These are phyloP conservation scores for Leccinum insolens DNA, from an alignment of 1,284 basidiomycete species.

Conservation along the genomic window DNA sequence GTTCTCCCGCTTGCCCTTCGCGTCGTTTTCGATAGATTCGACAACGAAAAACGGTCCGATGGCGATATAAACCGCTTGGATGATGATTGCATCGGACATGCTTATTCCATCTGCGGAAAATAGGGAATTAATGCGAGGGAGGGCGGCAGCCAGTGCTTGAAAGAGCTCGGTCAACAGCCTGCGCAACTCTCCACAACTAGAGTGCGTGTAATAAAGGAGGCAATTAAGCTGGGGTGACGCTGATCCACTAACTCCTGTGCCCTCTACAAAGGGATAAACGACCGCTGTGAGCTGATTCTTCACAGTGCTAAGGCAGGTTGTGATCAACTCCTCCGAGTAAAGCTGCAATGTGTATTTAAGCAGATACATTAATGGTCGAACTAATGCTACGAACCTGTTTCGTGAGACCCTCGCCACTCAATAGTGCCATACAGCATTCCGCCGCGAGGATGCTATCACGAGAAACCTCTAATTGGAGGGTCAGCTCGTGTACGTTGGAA, in stretches of 20 bases:
- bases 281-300: slow-evolving; percentile 82
- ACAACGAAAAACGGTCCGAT: too few species aligned
- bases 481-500: slow-evolving; percentile 53
- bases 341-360: slow-evolving; percentile 47
- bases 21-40: too few species aligned
- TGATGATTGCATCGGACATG: too few species aligned
- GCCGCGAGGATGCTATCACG: slow-evolving; percentile 77
- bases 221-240: slow-evolving; percentile 55
- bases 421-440: slow-evolving; percentile 78
- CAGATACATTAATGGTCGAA: slow-evolving; percentile 1
- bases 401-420: slow-evolving; percentile 77
- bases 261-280: slow-evolving; percentile 89
- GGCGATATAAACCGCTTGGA: too few species aligned
- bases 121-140: too few species aligned
- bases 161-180: slow-evolving; percentile 67
- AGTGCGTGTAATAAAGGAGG: slow-evolving; percentile 49
- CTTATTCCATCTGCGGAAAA: too few species aligned
- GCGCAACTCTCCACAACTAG: slow-evolving; percentile 47
- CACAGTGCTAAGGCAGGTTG: slow-evolving; percentile 71
- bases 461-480: slow-evolving; percentile 55
- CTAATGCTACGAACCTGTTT: slow-evolving; percentile 66
- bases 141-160: slow-evolving; percentile 57
- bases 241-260: slow-evolving; percentile 46
- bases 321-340: slow-evolving; percentile 92
- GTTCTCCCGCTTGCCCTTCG: too few species aligned